Conservation (phyloP, 176 grass and related monocot species). For the Triticum dicoccoides region DNA sequence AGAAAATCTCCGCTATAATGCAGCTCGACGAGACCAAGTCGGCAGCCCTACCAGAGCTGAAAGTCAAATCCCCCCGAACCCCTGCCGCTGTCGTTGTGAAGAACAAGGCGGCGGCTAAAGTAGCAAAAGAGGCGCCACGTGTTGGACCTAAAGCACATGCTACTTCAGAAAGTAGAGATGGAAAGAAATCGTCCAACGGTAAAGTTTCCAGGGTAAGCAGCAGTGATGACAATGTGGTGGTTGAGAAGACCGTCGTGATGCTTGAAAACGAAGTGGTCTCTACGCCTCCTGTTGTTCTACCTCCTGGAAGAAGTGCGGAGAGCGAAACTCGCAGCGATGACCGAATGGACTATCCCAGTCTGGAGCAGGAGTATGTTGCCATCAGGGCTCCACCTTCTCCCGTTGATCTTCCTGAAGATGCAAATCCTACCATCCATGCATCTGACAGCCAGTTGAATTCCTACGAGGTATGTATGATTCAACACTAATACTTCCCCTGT, state of each 20-base stretch:
- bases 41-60: conserved; percentile 75
- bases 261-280: conserved; percentile 53
- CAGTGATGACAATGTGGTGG: conserved; percentile 43
- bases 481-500: neutral
- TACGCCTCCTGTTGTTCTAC: conserved; percentile 19
- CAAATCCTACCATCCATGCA: conserved; percentile 21
- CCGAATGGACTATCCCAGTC: conserved; percentile 25
- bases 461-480: conserved; percentile 65
- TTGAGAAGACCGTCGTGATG: conserved; percentile 71
- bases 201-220: conserved; percentile 31
- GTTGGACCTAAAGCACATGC: conserved; percentile 29
- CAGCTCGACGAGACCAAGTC: conserved; percentile 92
- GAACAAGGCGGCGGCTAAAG: conserved; percentile 30
- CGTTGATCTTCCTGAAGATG: conserved; percentile 27
- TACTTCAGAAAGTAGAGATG: conserved; percentile 22
- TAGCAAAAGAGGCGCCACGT: conserved; percentile 22
- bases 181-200: conserved; percentile 27
- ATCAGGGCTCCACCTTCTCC: conserved; percentile 66
- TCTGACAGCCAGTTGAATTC: conserved; percentile 31
- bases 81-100: conserved; percentile 25
- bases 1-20: conserved; percentile 86
- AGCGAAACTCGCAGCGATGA: conserved; percentile 32
- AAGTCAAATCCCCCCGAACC: conserved; percentile 47
- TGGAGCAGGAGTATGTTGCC: conserved; percentile 37
- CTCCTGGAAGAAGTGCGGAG: conserved; percentile 23